Evolutionary conservation across 2,329 filamentous ascomycete species (phyloP), one percentile per base, ranked within the genome.

Genomic region (Paracorniculantispora psalliotae): DNA sequence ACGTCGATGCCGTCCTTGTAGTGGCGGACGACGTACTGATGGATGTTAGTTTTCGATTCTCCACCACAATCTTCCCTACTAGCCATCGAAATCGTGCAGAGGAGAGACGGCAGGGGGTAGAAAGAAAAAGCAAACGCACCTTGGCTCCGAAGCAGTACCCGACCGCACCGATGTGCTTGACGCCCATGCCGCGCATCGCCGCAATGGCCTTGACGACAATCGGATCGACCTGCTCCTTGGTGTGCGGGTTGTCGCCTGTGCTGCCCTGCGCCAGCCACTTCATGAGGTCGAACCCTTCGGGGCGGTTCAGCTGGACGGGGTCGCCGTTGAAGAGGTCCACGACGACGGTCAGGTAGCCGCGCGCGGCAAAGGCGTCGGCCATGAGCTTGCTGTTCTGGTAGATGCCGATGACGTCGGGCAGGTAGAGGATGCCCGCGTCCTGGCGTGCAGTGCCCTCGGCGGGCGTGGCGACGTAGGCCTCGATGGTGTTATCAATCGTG

Each of bases 111-210:
- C 9, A 8, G 15, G 48, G 17, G 4, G 15, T 12, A 9, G 39
- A 9, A 46, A 43, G 19, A 21, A 25, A n/a, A n/a, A n/a, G n/a
- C n/a, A 10, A 17, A n/a, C 72, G 67, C 77, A 82, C 59, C 85
- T 81, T 82, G 17, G 81, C 85, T 1, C 86, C 86, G 65, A 85
- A 88, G 70, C 86, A 88, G 71, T 88, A 88, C 3, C 85, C 86
- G 0, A 82, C 80, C 2, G 77, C 79, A 3, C 77, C 84, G 58
- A 89, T 73, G 58, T 75, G 79, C 53, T 75, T 76, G 21, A 80
- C 71, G n/a, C 81, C 81, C 37, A 78, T 70, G n/a, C 73, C 72
- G 56, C 70, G 80, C 56, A 91, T 69, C 58, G 83, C 78, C 69
- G 83, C 81, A 67, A 89, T 70, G 35, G 66, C 68, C 35, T 68